Evolutionary conservation across 768 basidiomycete species (phyloP), one percentile per base, ranked within the genome.

Genomic region (Termitomyces sp.): DNA sequence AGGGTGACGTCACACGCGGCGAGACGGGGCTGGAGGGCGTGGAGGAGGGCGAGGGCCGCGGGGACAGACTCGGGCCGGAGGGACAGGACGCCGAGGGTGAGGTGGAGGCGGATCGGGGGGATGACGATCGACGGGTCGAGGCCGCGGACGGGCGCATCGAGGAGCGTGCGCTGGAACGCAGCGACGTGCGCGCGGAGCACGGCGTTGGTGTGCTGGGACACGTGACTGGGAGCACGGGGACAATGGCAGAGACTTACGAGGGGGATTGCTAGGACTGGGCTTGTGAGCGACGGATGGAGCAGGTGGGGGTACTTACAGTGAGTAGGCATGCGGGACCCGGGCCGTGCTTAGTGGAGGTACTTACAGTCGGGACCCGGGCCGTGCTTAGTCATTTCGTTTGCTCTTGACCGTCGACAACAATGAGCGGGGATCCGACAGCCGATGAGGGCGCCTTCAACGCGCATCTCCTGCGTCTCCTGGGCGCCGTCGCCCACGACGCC

Each of bases 11-110:
- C 5, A 18, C 83, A 60, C 4, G 71, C 68, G n/a, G 69, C 65
- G 26, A 90, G 76, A 9, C 63, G 60, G 0, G 78, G 74, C 45
- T 71, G 69, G 30, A 80, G 72, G 0, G 76, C 75, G 2, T 62
- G 63, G 13, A 85, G 69, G 33, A 85, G 73, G 0, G 68, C 64
- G 8, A 83, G 72, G 0, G 82, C 83, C 3, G 67, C 69, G 0
- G 68, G 32, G 8, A 82, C 64, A 0, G 80, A 79, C 36, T 33
- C 63, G 13, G 30, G 30, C 30, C 5, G 38, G 20, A 90, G 82
- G 0, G 80, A 71, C 85, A 92, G 87, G 1, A 90, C 87, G 1
- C 88, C 89, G 2, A 92, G 71, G 0, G 89, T 91, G 57, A 91
- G 70, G 68, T 92, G 89, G 44, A 90, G 70, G n/a, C 88, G 69